Conservation (phyloP, 2,329 filamentous ascomycete genomes). For the Mariannaea sp. region DNA sequence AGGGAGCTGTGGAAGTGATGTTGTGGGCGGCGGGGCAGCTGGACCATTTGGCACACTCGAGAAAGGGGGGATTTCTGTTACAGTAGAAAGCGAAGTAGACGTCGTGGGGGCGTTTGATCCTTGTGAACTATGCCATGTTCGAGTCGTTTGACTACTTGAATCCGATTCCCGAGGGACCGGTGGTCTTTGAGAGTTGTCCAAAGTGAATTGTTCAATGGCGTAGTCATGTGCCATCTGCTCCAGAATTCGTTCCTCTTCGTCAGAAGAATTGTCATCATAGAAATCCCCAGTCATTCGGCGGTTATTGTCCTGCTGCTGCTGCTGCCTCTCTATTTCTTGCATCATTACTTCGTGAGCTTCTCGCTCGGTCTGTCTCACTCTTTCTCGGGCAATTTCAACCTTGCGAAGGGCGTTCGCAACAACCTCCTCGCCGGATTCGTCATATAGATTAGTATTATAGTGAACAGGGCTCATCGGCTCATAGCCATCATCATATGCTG, state of each 20-base stretch:
- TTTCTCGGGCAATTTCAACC: slow-evolving; percentile 77
- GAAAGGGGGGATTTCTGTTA: slow-evolving; percentile 61
- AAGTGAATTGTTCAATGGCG: slow-evolving; percentile 80
- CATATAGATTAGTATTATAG: slow-evolving; percentile 41
- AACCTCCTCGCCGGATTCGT: slow-evolving; percentile 49
- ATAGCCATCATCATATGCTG: slow-evolving; percentile 90
- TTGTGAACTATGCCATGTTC: slow-evolving; percentile 80
- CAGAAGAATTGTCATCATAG: slow-evolving; percentile 67
- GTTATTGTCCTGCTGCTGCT: slow-evolving; percentile 33
- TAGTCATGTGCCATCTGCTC: slow-evolving; percentile 90
- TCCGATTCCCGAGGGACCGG: slow-evolving; percentile 78
- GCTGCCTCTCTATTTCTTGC: slow-evolving; percentile 52
- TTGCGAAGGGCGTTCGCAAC: slow-evolving; percentile 64
- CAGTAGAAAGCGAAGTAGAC: slow-evolving; percentile 60
- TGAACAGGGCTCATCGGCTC: slow-evolving; percentile 68
- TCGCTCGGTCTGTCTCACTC: slow-evolving; percentile 72
- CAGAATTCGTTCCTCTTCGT: slow-evolving; percentile 76
- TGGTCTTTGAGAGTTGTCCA: slow-evolving; percentile 56
- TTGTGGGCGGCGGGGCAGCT: slow-evolving; percentile 54
- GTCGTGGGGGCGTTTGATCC: slow-evolving; percentile 65
- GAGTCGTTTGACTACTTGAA: slow-evolving; percentile 77
- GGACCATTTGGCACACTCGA: slow-evolving; percentile 32
- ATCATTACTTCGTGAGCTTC: slow-evolving; percentile 55
- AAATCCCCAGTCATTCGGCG: slow-evolving; percentile 54
- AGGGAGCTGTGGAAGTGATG: slow-evolving; percentile 53